These are phyloP conservation scores for Talaromyces adpressus DNA, from an alignment of 495 filamentous ascomycete genomes.

Conservation along the genomic window DNA sequence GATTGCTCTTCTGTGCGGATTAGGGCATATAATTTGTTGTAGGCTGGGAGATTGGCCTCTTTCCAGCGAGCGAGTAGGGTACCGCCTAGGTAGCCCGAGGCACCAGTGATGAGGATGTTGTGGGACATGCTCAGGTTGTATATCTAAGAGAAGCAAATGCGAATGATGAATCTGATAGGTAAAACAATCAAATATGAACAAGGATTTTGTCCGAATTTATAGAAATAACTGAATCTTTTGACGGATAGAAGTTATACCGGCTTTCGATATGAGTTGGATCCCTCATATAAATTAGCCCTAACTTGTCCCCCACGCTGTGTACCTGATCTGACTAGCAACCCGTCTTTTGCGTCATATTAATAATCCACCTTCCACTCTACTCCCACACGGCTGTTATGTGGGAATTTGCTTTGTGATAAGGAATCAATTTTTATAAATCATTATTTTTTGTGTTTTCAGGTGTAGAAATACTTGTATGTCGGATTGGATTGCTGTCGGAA, in stretches of 20 bases:
- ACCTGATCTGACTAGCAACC: neutral
- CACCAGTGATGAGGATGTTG: conserved; percentile 44
- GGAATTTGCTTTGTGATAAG: neutral
- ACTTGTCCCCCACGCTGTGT: neutral
- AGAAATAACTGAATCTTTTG: neutral
- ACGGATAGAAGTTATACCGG: neutral
- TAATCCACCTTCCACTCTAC: neutral
- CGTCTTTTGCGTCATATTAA: neutral
- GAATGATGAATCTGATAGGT: neutral
- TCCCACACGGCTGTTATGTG: neutral
- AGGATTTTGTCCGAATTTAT: neutral
- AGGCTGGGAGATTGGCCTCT: conserved; percentile 26
- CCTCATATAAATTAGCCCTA: neutral
- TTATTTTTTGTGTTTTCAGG: neutral
- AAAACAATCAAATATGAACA: neutral
- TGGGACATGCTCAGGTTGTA: conserved; percentile 13
- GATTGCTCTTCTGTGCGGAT: conserved; percentile 36
- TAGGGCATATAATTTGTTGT: conserved; percentile 34
- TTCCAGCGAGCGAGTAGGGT: conserved; percentile 33
- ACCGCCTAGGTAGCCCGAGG: conserved; percentile 45
- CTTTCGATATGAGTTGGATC: neutral
- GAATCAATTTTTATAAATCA: neutral
- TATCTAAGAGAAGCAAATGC: neutral
- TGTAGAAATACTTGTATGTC: neutral
- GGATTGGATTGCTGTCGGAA: neutral